Conservation (phyloP, 768 basidiomycete species). For the Russula olivacea region DNA sequence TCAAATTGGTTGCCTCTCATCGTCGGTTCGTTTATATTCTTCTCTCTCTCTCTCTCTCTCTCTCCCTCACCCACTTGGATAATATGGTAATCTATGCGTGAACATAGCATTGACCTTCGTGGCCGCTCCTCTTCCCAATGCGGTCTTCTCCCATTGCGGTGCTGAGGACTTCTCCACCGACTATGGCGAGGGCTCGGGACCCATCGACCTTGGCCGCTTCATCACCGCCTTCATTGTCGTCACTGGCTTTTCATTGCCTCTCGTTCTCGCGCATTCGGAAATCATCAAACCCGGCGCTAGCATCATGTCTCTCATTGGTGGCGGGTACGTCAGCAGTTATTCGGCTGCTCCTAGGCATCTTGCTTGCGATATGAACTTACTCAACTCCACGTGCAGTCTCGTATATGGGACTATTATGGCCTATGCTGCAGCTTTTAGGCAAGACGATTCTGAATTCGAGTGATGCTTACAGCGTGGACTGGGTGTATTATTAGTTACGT, state of each 20-base stretch:
- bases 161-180: constrained; percentile 81
- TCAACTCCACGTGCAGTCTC: constrained; percentile 38
- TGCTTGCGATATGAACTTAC: constrained; percentile 6
- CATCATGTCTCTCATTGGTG: constrained; percentile 92
- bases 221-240: constrained; percentile 87
- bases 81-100: not conserved
- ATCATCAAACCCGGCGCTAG: constrained; percentile 81
- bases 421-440: constrained; percentile 77
- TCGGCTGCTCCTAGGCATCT: not conserved
- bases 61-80: not conserved
- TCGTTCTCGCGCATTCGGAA: constrained; percentile 87
- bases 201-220: constrained; percentile 90
- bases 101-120: constrained; percentile 83
- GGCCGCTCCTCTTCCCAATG: constrained; percentile 92
- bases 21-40: constrained; percentile 54
- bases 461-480: constrained; percentile 29
- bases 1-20: constrained; percentile 95
- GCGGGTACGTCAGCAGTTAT: constrained; percentile 52
- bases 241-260: constrained; percentile 87
- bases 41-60: not conserved
- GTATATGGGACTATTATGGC: constrained; percentile 90
- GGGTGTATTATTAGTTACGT: constrained; percentile 4
- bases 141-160: constrained; percentile 88
- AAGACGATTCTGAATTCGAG: constrained; percentile 79
- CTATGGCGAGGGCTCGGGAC: constrained; percentile 61